These are phyloP conservation scores for Pelargonium nanum DNA, from an alignment of 345 rosid genomes.

Conservation along the genomic window DNA sequence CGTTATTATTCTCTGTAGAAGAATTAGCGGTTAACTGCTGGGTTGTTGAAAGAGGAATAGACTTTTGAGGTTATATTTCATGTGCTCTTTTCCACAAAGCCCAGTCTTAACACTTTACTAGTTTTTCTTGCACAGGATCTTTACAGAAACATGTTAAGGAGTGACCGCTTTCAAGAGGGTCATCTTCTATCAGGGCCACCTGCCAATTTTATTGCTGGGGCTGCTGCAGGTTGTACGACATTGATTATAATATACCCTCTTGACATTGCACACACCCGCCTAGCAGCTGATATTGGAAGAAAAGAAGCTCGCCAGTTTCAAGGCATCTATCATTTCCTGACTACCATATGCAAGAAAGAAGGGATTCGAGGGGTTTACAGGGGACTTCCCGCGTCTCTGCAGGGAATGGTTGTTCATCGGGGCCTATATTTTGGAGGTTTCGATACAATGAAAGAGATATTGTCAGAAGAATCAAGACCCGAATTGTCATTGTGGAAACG, in stretches of 20 bases:
- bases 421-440: constrained; percentile 91
- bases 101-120: not conserved
- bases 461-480: constrained; percentile 41
- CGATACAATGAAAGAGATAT: constrained; percentile 70
- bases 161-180: constrained; percentile 34
- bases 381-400: constrained; percentile 87
- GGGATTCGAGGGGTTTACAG: constrained; percentile 76
- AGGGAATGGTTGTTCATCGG: constrained; percentile 77
- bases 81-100: not conserved
- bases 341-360: constrained; percentile 57
- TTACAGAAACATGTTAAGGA: constrained; percentile 57
- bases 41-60: not conserved
- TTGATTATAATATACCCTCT: constrained; percentile 76
- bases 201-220: constrained; percentile 83
- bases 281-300: constrained; percentile 81
- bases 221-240: constrained; percentile 87
- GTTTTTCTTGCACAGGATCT: constrained; percentile 47
- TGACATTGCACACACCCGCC: constrained; percentile 85
- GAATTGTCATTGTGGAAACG: constrained; percentile 77
- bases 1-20: no score
- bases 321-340: constrained; percentile 76
- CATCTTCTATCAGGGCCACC: constrained; percentile 51
- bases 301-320: constrained; percentile 68
- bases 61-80: not conserved
- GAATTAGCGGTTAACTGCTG: not conserved